phyloP scores from a whole-genome alignment of 805 yeast species.

The Candida maris region DNA sequence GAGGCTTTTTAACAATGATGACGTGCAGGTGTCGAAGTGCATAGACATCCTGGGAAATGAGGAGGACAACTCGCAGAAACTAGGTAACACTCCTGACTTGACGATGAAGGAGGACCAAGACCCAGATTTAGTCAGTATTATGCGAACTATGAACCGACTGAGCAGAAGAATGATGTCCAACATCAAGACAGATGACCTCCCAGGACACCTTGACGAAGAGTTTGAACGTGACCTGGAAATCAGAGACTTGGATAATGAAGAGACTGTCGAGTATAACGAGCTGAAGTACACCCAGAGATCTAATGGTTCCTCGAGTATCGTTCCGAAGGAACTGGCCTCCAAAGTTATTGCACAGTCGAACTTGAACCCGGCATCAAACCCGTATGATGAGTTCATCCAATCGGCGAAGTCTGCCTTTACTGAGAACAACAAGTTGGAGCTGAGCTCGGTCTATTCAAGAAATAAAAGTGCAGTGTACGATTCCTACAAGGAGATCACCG shows the following conservation, averaged over 20 bases:
- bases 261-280: constrained; percentile 50
- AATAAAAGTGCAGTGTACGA: constrained; percentile 36
- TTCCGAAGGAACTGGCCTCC: constrained; percentile 21
- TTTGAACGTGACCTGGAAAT: constrained; percentile 46
- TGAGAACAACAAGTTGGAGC: constrained; percentile 19
- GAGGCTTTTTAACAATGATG: constrained; percentile 33
- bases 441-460: constrained; percentile 22
- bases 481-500: constrained; percentile 42
- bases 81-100: constrained; percentile 82
- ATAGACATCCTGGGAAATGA: constrained; percentile 79
- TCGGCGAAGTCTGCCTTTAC: constrained; percentile 20
- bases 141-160: constrained; percentile 85
- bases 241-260: constrained; percentile 47
- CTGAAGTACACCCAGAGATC: constrained; percentile 33
- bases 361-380: constrained; percentile 23
- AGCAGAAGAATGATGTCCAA: constrained; percentile 75
- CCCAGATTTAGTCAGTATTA: constrained; percentile 67
- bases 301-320: constrained; percentile 23
- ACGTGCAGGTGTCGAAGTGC: constrained; percentile 57
- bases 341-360: constrained; percentile 23
- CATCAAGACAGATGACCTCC: constrained; percentile 37
- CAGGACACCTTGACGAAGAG: constrained; percentile 32
- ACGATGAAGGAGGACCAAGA: constrained; percentile 73
- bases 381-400: constrained; percentile 25
- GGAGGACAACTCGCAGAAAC: constrained; percentile 70